phyloP scores from a whole-genome alignment of 495 filamentous ascomycete genomes.

The Xylaria sp. region DNA sequence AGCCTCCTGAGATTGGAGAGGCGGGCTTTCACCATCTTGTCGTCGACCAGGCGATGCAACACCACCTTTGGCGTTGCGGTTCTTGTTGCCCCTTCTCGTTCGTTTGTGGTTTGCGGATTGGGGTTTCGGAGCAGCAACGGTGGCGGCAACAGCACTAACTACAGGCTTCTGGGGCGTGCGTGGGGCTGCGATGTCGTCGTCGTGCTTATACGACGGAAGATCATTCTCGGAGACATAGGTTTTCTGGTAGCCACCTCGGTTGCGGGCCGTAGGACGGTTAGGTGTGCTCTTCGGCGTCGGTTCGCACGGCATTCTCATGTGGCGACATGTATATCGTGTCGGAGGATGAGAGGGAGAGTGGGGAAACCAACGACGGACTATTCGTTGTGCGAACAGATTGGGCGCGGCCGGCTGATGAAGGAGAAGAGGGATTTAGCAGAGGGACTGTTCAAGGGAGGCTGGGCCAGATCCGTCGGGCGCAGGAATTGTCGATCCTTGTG shows the following conservation, averaged over 20 bases:
- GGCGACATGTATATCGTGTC: constrained; percentile 31
- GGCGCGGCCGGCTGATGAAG: not conserved
- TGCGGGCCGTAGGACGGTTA: constrained; percentile 46
- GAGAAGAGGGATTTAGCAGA: constrained; percentile 21
- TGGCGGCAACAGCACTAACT: constrained; percentile 34
- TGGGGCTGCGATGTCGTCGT: constrained; percentile 34
- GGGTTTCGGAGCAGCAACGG: constrained; percentile 34
- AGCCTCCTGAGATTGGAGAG: constrained; percentile 38
- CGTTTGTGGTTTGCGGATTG: constrained; percentile 45
- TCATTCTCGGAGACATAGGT: constrained; percentile 60
- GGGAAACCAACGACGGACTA: not conserved
- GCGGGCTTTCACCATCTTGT: constrained; percentile 47
- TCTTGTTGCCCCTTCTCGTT: constrained; percentile 43
- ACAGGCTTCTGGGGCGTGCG: constrained; percentile 47
- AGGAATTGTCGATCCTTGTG: constrained; percentile 1
- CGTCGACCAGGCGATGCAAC: constrained; percentile 46
- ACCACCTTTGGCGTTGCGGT: constrained; percentile 39
- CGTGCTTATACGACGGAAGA: constrained; percentile 40
- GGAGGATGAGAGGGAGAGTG: constrained; percentile 25
- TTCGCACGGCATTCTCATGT: constrained; percentile 38
- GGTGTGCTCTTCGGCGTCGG: constrained; percentile 47
- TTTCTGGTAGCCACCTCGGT: constrained; percentile 45
- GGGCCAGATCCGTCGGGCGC: not conserved
- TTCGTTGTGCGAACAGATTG: not conserved
- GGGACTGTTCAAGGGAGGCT: constrained; percentile 17